phyloP scores from a whole-genome alignment of 306 rosid species.

The Castanea crenata region DNA sequence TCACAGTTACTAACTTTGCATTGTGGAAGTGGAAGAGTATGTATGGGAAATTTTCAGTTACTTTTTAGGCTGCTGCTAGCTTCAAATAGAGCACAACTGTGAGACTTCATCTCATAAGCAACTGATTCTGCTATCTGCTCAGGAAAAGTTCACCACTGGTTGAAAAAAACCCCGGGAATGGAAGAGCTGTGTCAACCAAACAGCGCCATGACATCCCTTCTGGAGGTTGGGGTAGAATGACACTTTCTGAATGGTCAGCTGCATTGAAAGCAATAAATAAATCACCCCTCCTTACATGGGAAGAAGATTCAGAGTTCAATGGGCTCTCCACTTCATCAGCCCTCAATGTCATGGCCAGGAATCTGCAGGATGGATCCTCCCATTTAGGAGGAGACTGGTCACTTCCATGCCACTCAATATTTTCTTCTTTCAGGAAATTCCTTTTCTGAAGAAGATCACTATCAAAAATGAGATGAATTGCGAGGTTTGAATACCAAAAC shows the following conservation, averaged over 20 bases:
- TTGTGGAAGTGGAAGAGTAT: not conserved
- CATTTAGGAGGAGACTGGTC: constrained; percentile 62
- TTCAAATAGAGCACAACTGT: constrained; percentile 73
- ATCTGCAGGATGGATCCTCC: constrained; percentile 73
- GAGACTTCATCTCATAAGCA: constrained; percentile 57
- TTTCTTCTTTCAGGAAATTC: constrained; percentile 67
- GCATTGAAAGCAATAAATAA: constrained; percentile 69
- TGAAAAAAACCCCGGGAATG: constrained; percentile 77
- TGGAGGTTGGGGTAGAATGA: constrained; percentile 48
- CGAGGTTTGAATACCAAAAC: constrained; percentile 62
- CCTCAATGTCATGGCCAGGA: constrained; percentile 72
- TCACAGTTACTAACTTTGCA: not conserved
- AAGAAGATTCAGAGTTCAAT: constrained; percentile 18
- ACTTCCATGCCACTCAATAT: constrained; percentile 67
- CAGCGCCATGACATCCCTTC: constrained; percentile 63
- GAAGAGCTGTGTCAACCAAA: constrained; percentile 80
- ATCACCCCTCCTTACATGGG: constrained; percentile 40
- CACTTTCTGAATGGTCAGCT: constrained; percentile 52
- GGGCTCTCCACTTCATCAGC: constrained; percentile 35
- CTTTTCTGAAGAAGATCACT: constrained; percentile 64
- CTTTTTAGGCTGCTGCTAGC: constrained; percentile 28
- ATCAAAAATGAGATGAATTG: constrained; percentile 66
- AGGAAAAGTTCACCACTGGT: constrained; percentile 42
- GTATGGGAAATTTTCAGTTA: constrained; percentile 12
- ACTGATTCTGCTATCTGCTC: constrained; percentile 30